Conservation (phyloP, 2,329 filamentous ascomycete genomes). For the Fusarium torreyae region DNA sequence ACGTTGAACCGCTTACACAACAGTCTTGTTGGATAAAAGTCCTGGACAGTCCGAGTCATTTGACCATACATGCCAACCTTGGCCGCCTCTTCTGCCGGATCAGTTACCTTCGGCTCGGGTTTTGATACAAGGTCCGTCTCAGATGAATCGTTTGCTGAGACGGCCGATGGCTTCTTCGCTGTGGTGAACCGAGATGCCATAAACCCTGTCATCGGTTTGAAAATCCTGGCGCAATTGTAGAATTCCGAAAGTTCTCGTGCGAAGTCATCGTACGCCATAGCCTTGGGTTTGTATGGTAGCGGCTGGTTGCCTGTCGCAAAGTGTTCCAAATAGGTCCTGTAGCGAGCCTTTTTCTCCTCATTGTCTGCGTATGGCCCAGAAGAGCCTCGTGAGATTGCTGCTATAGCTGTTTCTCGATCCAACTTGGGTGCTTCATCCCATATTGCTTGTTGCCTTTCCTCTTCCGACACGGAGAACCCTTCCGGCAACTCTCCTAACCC, state of each 20-base stretch:
- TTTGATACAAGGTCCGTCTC: slow-evolving; percentile 50
- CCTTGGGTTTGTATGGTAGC: slow-evolving; percentile 65
- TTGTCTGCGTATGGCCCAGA: slow-evolving; percentile 87
- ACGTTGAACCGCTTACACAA: slow-evolving; percentile 97
- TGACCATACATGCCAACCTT: slow-evolving; percentile 93
- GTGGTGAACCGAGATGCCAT: slow-evolving; percentile 97
- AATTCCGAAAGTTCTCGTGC: slow-evolving; percentile 85
- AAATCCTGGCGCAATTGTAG: slow-evolving; percentile 75
- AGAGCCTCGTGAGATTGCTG: slow-evolving; percentile 76
- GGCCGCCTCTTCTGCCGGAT: slow-evolving; percentile 89
- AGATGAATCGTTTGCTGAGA: slow-evolving; percentile 39
- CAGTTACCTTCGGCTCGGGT: slow-evolving; percentile 58
- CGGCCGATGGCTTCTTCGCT: slow-evolving; percentile 64
- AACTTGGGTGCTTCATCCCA: slow-evolving; percentile 73
- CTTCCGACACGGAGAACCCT: slow-evolving; percentile 74
- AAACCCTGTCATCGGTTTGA: slow-evolving; percentile 90
- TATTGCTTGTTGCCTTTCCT: slow-evolving; percentile 72
- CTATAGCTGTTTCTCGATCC: slow-evolving; percentile 76
- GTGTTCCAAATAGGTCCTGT: slow-evolving; percentile 84
- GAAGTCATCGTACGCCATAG: slow-evolving; percentile 78
- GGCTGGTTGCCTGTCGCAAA: slow-evolving; percentile 66
- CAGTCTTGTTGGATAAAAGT: slow-evolving; percentile 85
- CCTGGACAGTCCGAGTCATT: slow-evolving; percentile 80
- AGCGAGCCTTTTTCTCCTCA: slow-evolving; percentile 82
- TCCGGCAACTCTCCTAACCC: slow-evolving; percentile 82